Evolutionary conservation across 2,329 filamentous ascomycete species (phyloP).

Genomic region (Macrophomina pseudophaseolina): DNA sequence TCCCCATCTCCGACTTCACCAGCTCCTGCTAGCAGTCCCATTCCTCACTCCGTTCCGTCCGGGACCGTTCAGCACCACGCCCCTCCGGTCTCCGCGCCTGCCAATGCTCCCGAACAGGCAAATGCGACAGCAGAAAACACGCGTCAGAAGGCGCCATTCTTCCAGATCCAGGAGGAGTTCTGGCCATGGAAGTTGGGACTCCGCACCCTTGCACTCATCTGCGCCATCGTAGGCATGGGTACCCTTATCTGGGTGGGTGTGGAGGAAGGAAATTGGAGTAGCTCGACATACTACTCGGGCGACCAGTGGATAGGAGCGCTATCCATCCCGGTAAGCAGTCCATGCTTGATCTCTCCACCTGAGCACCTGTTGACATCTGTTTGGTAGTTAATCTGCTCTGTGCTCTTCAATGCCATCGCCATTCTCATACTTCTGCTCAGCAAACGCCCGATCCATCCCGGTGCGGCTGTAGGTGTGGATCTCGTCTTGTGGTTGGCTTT

Average conservation of each 20-base stretch:
- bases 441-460: constrained; percentile 39
- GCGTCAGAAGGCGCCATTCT: neutral
- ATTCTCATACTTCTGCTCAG: constrained; percentile 34
- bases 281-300: neutral
- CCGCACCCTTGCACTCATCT: neutral
- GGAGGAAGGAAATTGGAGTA: neutral
- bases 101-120: neutral
- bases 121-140: neutral
- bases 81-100: neutral
- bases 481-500: constrained; percentile 43
- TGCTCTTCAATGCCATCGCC: constrained; percentile 39
- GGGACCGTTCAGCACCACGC: neutral
- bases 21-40: neutral
- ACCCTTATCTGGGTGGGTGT: neutral
- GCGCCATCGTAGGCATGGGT: constrained; percentile 1
- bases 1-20: neutral
- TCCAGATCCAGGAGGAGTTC: neutral
- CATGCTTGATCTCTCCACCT: neutral
- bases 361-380: neutral
- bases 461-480: constrained; percentile 41
- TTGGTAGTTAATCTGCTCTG: constrained; percentile 33
- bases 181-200: constrained; percentile 8
- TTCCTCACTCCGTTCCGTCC: neutral
- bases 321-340: constrained; percentile 35
- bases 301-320: neutral